These are phyloP conservation scores for Arachis stenosperma DNA, from an alignment of 306 rosid species.

Conservation along the genomic window DNA sequence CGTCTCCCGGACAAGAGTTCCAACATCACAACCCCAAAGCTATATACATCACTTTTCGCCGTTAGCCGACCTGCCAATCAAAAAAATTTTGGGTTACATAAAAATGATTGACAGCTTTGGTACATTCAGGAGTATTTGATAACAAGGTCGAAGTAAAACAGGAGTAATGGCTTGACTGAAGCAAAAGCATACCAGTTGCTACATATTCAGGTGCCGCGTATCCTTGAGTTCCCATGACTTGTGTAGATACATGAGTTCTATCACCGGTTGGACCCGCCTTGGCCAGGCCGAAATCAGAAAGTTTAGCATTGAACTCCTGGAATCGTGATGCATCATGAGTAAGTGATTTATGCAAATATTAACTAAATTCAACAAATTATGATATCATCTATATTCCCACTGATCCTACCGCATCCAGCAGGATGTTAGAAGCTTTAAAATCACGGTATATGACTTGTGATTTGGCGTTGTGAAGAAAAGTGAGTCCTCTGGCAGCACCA, in stretches of 20 bases:
- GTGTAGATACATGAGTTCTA: conserved; percentile 94
- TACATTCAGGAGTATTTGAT: too few relatives aligned
- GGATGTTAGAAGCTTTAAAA: conserved; percentile 94
- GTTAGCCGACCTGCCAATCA: conserved; percentile 73
- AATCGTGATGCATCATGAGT: conserved; percentile 31
- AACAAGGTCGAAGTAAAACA: conserved; percentile 32
- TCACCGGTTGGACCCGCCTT: conserved; percentile 98
- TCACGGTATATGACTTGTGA: conserved; percentile 95
- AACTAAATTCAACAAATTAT: neutral
- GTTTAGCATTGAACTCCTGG: conserved; percentile 87
- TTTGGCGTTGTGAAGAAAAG: conserved; percentile 91
- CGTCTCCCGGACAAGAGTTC: conserved; percentile 84
- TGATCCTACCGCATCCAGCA: conserved; percentile 77
- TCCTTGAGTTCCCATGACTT: conserved; percentile 94
- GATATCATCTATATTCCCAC: neutral
- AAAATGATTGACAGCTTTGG: too few relatives aligned
- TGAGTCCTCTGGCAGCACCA: conserved; percentile 93
- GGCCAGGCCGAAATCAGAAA: conserved; percentile 97
- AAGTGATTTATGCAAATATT: neutral
- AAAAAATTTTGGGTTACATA: neutral
- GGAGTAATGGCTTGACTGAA: conserved; percentile 45
- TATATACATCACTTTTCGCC: conserved; percentile 89
- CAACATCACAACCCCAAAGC: conserved; percentile 89
- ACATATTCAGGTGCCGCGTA: conserved; percentile 98
- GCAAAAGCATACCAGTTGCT: conserved; percentile 74